phyloP scores from a whole-genome alignment of 352 stramenopile species.

The Globisporangium cylindrosporum region DNA sequence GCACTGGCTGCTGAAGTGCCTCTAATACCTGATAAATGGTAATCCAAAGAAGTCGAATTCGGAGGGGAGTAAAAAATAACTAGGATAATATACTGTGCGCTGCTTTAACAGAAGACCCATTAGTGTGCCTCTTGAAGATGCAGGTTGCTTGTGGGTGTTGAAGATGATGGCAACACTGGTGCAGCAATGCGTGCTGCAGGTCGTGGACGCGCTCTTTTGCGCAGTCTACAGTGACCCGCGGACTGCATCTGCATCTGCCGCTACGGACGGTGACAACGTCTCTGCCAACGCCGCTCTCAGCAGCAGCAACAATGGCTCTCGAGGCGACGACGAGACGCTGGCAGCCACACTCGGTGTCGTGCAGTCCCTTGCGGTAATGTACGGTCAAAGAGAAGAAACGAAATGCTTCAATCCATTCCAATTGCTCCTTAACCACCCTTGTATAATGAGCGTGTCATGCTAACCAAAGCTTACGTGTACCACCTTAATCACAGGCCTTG shows the following conservation, averaged over 20 bases:
- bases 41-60: neutral
- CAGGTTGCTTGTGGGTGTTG: neutral
- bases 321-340: constrained; percentile 1
- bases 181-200: neutral
- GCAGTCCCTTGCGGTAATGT: constrained; percentile 11
- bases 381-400: neutral
- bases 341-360: neutral
- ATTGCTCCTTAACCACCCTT: neutral
- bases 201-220: constrained; percentile 12
- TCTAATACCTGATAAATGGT: neutral
- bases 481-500: neutral
- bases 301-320: neutral
- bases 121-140: neutral
- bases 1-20: neutral
- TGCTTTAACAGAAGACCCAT: neutral
- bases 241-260: neutral
- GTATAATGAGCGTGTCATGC: neutral
- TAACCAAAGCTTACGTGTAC: neutral
- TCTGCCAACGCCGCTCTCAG: neutral
- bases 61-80: neutral
- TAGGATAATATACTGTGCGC: neutral
- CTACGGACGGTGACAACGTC: neutral
- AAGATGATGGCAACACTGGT: constrained; percentile 4
- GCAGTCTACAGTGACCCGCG: neutral
- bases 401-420: neutral